Evolutionary conservation across 768 basidiomycete species (phyloP).

Genomic region (Phanerochaete sordida): DNA sequence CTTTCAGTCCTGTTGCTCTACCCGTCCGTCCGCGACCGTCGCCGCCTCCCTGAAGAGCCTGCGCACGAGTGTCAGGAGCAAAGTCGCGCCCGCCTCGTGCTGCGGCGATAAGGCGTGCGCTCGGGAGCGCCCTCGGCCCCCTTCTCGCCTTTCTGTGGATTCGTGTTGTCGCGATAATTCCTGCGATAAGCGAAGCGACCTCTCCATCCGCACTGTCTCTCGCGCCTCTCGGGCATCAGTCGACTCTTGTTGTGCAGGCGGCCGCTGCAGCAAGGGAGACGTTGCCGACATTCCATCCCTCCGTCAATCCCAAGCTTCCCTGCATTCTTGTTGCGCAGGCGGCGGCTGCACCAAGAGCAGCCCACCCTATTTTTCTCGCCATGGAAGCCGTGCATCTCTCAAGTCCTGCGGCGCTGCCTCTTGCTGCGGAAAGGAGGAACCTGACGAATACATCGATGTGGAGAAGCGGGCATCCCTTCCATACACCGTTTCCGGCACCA

Average conservation of each 20-base stretch:
- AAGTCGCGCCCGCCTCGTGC: slow-evolving; percentile 2
- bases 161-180: slow-evolving; percentile 11
- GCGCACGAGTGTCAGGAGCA: background rate
- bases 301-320: background rate
- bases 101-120: background rate
- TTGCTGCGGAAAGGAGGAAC: background rate
- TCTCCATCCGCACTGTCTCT: slow-evolving; percentile 9
- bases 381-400: background rate
- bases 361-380: background rate
- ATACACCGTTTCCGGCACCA: background rate
- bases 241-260: slow-evolving; percentile 11
- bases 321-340: background rate
- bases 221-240: slow-evolving; percentile 12
- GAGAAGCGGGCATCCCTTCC: background rate
- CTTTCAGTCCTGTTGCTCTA: slow-evolving; percentile 23
- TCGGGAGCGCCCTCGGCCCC: background rate
- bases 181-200: slow-evolving; percentile 7
- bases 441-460: slow-evolving; percentile 4
- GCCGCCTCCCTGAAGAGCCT: background rate
- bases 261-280: background rate
- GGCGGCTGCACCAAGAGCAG: slow-evolving; percentile 7
- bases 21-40: background rate
- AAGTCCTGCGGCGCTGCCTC: background rate
- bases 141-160: slow-evolving; percentile 12
- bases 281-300: too few relatives aligned